Conservation (phyloP, 257 asterid genomes). For the Anisodus acutangulus region DNA sequence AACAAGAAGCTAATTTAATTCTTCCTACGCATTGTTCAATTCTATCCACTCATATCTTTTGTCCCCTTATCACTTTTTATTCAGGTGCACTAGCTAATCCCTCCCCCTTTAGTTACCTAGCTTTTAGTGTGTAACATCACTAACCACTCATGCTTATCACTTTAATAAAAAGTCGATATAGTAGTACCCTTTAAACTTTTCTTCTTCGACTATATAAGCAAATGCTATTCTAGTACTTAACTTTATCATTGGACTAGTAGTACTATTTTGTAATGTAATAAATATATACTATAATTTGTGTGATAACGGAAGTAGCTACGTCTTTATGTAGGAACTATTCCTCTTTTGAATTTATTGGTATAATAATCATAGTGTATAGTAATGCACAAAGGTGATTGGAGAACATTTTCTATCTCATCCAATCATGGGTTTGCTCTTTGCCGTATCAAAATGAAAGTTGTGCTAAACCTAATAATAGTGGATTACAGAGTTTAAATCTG, state of each 20-base stretch:
- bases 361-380: neutral
- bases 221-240: neutral
- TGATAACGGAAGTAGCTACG: slow-evolving; percentile 14
- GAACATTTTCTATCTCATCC: neutral
- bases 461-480: slow-evolving; percentile 11
- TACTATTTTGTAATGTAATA: neutral
- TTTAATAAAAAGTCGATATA: neutral
- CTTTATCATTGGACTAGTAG: neutral
- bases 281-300: neutral
- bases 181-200: neutral
- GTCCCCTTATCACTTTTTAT: neutral
- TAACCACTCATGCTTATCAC: slow-evolving; percentile 20
- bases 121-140: slow-evolving; percentile 6
- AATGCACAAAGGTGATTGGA: neutral
- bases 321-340: slow-evolving; percentile 5
- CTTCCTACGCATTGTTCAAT: slow-evolving; percentile 1
- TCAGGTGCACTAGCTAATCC: neutral
- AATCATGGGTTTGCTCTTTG: neutral
- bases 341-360: neutral
- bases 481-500: neutral
- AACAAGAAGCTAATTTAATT: neutral
- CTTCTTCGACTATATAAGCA: neutral
- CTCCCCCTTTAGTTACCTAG: neutral
- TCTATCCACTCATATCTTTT: neutral
- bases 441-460: slow-evolving; percentile 19